Evolutionary conservation across 164 flowering plant genomes (phyloP).

Genomic region (Sextonia rubra): DNA sequence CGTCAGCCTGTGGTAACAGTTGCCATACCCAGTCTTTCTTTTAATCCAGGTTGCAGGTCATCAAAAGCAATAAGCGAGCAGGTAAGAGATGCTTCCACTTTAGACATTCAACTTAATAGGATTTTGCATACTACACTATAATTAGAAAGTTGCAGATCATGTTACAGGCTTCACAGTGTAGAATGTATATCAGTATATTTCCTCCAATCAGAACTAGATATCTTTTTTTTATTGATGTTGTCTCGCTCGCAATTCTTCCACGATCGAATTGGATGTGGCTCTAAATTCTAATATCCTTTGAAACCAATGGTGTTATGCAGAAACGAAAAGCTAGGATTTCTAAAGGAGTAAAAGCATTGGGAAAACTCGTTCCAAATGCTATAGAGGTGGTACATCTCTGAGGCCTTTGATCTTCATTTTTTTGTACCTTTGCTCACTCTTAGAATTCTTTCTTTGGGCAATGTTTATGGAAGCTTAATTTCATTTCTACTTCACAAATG

Average conservation of each 20-base stretch:
- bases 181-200: too few relatives aligned
- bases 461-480: not conserved
- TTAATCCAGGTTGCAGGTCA: constrained; percentile 15
- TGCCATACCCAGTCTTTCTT: constrained; percentile 13
- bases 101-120: not conserved
- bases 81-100: constrained; percentile 8
- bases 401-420: not conserved
- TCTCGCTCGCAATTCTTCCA: not conserved
- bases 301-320: constrained; percentile 22
- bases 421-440: not conserved
- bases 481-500: not conserved
- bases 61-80: constrained; percentile 14
- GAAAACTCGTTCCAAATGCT: constrained; percentile 38
- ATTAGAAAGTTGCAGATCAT: not conserved
- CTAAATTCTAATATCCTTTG: not conserved
- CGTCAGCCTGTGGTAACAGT: constrained; percentile 12
- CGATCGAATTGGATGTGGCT: not conserved
- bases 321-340: constrained; percentile 37
- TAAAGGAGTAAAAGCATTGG: constrained; percentile 36
- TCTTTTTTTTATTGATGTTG: too few relatives aligned
- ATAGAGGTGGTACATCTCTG: not conserved
- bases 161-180: not conserved
- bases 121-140: not conserved
- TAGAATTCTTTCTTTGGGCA: not conserved
- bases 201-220: not conserved